phyloP scores from a whole-genome alignment of 768 basidiomycete species.

The Kwoniella dejecticola region DNA sequence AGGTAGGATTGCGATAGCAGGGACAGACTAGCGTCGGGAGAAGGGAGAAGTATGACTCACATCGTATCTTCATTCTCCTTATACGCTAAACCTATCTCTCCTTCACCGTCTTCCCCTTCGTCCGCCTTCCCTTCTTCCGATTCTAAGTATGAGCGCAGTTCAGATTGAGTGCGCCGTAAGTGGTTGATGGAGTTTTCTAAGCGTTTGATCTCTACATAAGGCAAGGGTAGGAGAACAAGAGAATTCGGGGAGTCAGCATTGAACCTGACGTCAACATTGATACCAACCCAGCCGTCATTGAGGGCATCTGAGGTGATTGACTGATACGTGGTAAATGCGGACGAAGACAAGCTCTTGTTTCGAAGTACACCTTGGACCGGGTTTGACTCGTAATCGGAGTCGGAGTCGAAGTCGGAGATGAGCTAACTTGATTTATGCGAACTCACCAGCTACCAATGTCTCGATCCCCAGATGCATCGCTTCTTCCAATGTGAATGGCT shows the following conservation, averaged over 20 bases:
- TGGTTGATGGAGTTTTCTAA: constrained; percentile 41
- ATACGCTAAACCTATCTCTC: constrained; percentile 17
- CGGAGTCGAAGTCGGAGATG: no score
- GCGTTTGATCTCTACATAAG: constrained; percentile 34
- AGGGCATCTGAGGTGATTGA: background rate
- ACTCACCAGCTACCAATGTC: constrained; percentile 40
- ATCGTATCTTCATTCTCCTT: constrained; percentile 45
- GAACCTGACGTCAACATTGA: no score
- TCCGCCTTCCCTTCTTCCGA: constrained; percentile 17
- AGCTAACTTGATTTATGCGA: background rate
- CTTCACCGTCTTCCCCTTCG: constrained; percentile 1
- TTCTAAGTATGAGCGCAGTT: constrained; percentile 26
- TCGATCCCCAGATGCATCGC: constrained; percentile 42
- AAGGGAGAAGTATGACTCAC: constrained; percentile 29
- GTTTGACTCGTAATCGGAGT: no score
- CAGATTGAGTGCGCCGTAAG: constrained; percentile 32
- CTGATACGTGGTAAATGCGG: no score
- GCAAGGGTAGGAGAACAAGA: background rate
- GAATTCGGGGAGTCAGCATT: no score
- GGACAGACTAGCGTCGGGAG: no score
- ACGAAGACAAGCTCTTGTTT: no score
- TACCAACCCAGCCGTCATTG: background rate
- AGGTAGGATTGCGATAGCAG: no score
- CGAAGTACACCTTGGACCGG: background rate
- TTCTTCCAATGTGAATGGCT: constrained; percentile 48